Conservation (phyloP, 2,329 filamentous ascomycete species). For the Colletotrichum sp. region DNA sequence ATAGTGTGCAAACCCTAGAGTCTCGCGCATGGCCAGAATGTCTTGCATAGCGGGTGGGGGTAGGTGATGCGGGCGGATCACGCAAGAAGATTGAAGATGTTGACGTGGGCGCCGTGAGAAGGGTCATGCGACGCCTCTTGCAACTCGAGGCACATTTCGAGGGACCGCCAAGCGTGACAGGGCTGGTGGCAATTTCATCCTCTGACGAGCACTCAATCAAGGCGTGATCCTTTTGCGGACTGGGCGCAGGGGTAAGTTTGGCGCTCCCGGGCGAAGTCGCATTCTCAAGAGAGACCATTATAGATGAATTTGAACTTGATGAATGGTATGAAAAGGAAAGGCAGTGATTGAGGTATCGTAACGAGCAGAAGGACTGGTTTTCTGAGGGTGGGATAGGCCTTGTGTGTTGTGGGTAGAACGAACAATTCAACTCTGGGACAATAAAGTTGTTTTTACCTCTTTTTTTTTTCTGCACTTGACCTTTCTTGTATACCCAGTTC, state of each 20-base stretch:
- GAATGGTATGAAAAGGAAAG: neutral
- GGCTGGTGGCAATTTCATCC: neutral
- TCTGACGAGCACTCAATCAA: neutral
- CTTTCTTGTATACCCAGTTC: neutral
- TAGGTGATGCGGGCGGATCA: neutral
- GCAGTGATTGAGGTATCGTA: neutral
- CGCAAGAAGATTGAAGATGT: neutral
- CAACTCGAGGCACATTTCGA: neutral
- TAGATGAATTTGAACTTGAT: neutral
- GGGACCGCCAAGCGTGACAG: neutral
- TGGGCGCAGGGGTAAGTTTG: neutral
- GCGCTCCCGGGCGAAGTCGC: neutral
- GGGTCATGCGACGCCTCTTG: neutral
- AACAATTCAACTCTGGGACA: neutral
- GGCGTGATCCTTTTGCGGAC: neutral
- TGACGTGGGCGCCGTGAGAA: neutral
- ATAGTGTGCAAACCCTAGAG: neutral
- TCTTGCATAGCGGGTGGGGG: neutral
- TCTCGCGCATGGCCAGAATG: neutral
- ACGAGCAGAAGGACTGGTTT: neutral
- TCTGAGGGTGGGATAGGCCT: neutral
- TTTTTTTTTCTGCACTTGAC: neutral
- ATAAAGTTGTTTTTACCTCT: neutral
- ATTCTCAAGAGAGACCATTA: neutral
- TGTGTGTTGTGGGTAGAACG: neutral